phyloP scores from a whole-genome alignment of 371 early-diverging fungal species.

The Chytridiales sp. region DNA sequence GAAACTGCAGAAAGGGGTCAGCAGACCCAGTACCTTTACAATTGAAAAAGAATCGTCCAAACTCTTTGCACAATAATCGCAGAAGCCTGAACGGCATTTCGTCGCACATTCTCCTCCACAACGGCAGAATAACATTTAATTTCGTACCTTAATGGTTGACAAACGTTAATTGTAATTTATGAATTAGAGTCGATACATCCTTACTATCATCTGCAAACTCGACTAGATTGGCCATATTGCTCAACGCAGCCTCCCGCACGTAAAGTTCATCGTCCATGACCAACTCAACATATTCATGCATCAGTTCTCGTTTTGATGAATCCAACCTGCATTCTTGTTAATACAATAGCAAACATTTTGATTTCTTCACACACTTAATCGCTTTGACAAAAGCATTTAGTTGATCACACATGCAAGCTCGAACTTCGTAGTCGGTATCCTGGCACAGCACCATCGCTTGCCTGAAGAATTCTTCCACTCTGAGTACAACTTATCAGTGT shows the following conservation, averaged over 20 bases:
- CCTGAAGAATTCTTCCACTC: constrained; percentile 30
- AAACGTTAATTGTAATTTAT: background rate
- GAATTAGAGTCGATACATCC: background rate
- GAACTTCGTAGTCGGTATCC: constrained; percentile 52
- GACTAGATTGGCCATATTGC: constrained; percentile 31
- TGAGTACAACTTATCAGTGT: too few relatives aligned
- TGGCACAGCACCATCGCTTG: constrained; percentile 44
- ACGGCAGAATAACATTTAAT: constrained; percentile 29
- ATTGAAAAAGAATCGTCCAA: constrained; percentile 40
- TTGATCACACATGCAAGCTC: constrained; percentile 46
- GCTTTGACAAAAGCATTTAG: constrained; percentile 34
- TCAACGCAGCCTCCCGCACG: constrained; percentile 42
- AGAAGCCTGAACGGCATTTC: constrained; percentile 30
- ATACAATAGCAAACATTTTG: background rate
- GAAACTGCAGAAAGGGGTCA: background rate
- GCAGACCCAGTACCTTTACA: constrained; percentile 20
- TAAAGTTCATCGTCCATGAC: constrained; percentile 45
- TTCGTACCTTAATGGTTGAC: constrained; percentile 23
- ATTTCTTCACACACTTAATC: constrained; percentile 26
- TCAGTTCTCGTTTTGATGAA: constrained; percentile 25
- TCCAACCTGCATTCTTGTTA: constrained; percentile 18
- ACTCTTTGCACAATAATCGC: constrained; percentile 23
- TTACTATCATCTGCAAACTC: constrained; percentile 35
- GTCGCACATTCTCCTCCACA: constrained; percentile 40
- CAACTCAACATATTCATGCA: constrained; percentile 45